A percentile compares a stretch with the other conserved stretches of the same genome.
Evolutionary conservation across 2,329 filamentous ascomycete genomes (phyloP).

Genomic region (Lasiodiplodia sp.): DNA sequence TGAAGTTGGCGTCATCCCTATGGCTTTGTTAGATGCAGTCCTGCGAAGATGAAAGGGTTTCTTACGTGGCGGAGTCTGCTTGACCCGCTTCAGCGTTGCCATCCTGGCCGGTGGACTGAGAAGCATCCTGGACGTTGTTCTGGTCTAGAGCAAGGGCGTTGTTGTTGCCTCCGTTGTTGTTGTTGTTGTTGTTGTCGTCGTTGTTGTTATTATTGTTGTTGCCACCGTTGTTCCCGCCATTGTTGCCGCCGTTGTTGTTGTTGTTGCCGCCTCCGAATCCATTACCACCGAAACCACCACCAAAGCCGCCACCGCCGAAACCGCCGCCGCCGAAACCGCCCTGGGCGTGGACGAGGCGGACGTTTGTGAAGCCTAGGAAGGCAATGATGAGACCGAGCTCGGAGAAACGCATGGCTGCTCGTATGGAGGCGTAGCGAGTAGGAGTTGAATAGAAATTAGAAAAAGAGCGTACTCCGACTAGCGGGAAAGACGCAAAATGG

Average conservation of each 20-base stretch:
- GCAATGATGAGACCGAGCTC: conserved; percentile 35
- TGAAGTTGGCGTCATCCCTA: conserved; percentile 63
- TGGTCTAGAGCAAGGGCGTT: conserved; percentile 42
- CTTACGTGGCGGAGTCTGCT: conserved; percentile 56
- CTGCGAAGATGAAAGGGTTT: conserved; percentile 20
- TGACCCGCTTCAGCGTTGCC: conserved; percentile 49
- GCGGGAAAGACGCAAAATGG: conserved; percentile 38
- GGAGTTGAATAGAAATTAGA: conserved; percentile 15
- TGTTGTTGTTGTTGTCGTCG: conserved; percentile 20
- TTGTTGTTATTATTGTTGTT: conserved; percentile 33
- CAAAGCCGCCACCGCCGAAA: conserved; percentile 35
- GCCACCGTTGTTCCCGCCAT: conserved; percentile 6
- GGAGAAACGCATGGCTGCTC: conserved; percentile 45
- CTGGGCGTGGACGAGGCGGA: conserved; percentile 41
- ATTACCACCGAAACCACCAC: neutral
- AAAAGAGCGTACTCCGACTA: conserved; percentile 48
- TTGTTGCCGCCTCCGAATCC: conserved; percentile 25
- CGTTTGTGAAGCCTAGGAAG: conserved; percentile 22
- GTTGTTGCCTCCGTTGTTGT: conserved; percentile 34
- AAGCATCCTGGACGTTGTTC: conserved; percentile 53
- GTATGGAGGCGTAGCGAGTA: conserved; percentile 12
- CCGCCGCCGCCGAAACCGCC: conserved; percentile 22
- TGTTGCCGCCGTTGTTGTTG: conserved; percentile 9
- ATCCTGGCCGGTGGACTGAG: conserved; percentile 50
- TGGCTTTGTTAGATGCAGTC: conserved; percentile 30